These are phyloP conservation scores for Trametes maxima DNA, from an alignment of 768 basidiomycete genomes.

Conservation along the genomic window DNA sequence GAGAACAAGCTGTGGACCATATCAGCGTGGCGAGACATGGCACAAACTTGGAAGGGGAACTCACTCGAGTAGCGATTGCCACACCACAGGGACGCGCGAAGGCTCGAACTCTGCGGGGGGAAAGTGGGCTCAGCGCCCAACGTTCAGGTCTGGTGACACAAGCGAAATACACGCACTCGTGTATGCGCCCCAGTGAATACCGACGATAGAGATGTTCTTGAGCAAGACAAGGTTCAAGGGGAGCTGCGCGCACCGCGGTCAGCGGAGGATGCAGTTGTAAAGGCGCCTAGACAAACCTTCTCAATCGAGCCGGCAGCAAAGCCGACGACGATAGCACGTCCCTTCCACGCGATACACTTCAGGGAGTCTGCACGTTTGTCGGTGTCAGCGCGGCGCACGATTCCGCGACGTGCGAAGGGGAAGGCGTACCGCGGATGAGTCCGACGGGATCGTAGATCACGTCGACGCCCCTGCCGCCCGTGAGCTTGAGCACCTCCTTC, in stretches of 20 bases:
- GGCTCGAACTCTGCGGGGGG: slow-evolving; percentile 60
- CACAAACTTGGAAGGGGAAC: slow-evolving; percentile 24
- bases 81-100: slow-evolving; percentile 63
- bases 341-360: slow-evolving; percentile 95
- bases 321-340: slow-evolving; percentile 90
- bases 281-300: slow-evolving; percentile 52
- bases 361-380: slow-evolving; percentile 61
- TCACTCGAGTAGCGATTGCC: slow-evolving; percentile 69
- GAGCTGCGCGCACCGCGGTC: slow-evolving; percentile 48
- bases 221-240: slow-evolving; percentile 66
- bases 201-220: slow-evolving; percentile 60
- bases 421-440: slow-evolving; percentile 56
- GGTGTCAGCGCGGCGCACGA: not conserved
- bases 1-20: slow-evolving; percentile 57
- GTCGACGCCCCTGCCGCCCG: slow-evolving; percentile 82
- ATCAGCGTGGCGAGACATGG: not conserved
- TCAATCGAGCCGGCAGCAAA: slow-evolving; percentile 87
- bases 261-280: not conserved
- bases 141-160: not conserved
- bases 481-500: slow-evolving; percentile 83
- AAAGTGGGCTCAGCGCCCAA: not conserved
- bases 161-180: slow-evolving; percentile 46
- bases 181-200: slow-evolving; percentile 89
- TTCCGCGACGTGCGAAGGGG: not conserved
- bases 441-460: slow-evolving; percentile 90